Conservation (phyloP, 1,284 basidiomycete species). For the Puccinia brachypodii region DNA sequence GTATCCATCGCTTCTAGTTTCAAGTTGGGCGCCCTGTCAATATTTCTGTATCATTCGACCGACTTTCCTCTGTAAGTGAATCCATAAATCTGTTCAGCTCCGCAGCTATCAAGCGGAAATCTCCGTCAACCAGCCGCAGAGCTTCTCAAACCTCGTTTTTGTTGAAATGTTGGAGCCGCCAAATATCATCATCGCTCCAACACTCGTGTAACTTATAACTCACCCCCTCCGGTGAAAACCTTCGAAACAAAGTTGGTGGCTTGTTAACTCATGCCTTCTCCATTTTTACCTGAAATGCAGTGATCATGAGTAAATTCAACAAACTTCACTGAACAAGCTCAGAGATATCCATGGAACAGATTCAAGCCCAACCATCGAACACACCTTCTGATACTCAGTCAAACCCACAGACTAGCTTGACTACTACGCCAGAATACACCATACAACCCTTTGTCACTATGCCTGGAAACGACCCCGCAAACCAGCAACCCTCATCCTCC, state of each 20-base stretch:
- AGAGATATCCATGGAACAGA: background rate
- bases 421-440: background rate
- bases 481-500: background rate
- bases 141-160: background rate
- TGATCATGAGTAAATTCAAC: background rate
- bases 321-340: background rate
- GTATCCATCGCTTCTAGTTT: background rate
- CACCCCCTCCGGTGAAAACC: too few species aligned
- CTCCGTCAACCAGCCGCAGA: background rate
- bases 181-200: background rate
- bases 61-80: background rate
- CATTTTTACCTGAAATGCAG: background rate
- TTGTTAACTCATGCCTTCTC: background rate
- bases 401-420: background rate
- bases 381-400: background rate
- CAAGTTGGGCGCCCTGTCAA: background rate
- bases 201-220: background rate
- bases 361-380: background rate
- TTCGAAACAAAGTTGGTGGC: background rate
- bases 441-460: conserved; percentile 11
- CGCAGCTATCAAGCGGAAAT: background rate
- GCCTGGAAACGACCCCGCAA: background rate
- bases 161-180: background rate
- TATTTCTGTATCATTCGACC: too few species aligned
- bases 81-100: background rate